Evolutionary conservation across 495 filamentous ascomycete genomes (phyloP).

Genomic region (Pseudomonodictys pantanalensis): DNA sequence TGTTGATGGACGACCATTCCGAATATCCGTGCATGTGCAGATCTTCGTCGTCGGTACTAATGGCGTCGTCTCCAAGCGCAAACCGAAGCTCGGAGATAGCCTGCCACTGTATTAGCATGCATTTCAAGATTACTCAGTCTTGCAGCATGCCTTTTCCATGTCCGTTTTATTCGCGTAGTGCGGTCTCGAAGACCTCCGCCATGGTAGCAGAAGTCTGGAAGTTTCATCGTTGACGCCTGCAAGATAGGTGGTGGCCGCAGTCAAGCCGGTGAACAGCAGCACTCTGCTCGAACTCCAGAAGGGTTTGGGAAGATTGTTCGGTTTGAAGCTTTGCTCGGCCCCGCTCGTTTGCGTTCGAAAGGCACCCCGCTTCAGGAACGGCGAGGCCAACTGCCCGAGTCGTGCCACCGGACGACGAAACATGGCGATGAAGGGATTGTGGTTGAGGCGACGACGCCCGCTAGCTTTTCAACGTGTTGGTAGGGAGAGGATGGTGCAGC

Average conservation of each 20-base stretch:
- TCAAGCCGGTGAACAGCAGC: slow-evolving; percentile 38
- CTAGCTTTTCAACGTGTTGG: slow-evolving; percentile 1
- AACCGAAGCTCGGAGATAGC: slow-evolving; percentile 40
- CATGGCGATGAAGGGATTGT: slow-evolving; percentile 17
- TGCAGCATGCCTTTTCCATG: slow-evolving; percentile 38
- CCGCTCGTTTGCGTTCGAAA: slow-evolving; percentile 23
- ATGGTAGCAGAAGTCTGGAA: slow-evolving; percentile 12
- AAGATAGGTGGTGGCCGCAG: slow-evolving; percentile 37
- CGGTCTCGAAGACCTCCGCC: slow-evolving; percentile 21
- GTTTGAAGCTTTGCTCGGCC: slow-evolving; percentile 17
- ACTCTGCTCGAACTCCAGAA: slow-evolving; percentile 43
- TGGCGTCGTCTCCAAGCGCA: slow-evolving; percentile 63
- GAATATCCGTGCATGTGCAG: slow-evolving; percentile 80
- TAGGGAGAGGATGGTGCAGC: neutral
- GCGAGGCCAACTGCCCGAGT: slow-evolving; percentile 24
- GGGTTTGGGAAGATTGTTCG: slow-evolving; percentile 13
- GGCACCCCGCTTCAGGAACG: slow-evolving; percentile 28
- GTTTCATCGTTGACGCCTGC: slow-evolving; percentile 35
- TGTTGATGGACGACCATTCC: slow-evolving; percentile 84
- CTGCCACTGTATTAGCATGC: slow-evolving; percentile 32
- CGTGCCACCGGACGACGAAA: slow-evolving; percentile 21
- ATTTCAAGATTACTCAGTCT: neutral
- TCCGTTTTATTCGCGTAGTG: slow-evolving; percentile 37
- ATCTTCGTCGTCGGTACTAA: slow-evolving; percentile 82
- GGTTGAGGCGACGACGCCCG: slow-evolving; percentile 8